Conservation (phyloP, 164 flowering plant species). For the Euptelea pleiosperma region DNA sequence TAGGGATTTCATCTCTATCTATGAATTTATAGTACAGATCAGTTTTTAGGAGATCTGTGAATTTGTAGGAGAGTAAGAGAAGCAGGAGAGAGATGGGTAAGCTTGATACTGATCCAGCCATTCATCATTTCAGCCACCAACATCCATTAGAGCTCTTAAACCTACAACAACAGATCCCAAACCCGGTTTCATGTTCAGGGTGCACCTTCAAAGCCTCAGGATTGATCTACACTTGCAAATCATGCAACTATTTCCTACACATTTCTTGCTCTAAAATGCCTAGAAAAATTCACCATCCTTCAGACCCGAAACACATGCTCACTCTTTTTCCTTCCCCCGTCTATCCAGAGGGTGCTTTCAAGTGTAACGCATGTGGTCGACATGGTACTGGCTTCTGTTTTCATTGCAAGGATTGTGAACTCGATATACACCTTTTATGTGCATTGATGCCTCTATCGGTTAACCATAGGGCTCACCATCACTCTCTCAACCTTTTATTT, state of each 20-base stretch:
- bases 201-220: conserved; percentile 17
- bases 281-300: not conserved
- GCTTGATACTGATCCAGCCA: not conserved
- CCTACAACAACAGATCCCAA: not conserved
- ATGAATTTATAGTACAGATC: no score
- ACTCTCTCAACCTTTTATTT: no score
- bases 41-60: no score
- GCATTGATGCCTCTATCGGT: no score
- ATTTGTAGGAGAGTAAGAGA: not conserved
- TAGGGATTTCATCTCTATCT: no score
- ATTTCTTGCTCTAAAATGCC: conserved; percentile 22
- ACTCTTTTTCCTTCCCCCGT: no score
- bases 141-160: conserved; percentile 20
- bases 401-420: no score
- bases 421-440: no score
- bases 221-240: conserved; percentile 10
- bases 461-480: no score
- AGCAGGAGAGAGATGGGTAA: conserved; percentile 5
- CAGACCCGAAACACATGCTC: not conserved
- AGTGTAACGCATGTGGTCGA: no score
- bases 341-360: no score
- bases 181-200: conserved; percentile 13
- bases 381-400: no score
- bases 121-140: conserved; percentile 32
- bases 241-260: conserved; percentile 26